Percentiles rank a stretch among this genome's conserved stretches.
Conservation (phyloP, 345 rosid genomes). For the Kernera saxatilis region DNA sequence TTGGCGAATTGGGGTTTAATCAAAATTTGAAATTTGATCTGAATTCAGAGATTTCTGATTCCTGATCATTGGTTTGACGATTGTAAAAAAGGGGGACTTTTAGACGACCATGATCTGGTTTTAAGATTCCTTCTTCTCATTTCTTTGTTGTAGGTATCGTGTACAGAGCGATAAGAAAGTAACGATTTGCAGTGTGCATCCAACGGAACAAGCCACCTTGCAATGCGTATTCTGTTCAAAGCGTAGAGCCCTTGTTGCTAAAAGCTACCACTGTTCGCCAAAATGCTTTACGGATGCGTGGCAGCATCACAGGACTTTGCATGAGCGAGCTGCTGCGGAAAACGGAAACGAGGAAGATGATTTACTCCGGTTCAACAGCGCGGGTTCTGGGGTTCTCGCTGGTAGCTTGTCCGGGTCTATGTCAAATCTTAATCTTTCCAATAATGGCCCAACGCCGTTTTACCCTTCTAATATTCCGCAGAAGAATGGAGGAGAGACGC, state of each 20-base stretch:
- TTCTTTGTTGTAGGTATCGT: slow-evolving; percentile 58
- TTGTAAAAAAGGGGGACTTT: not conserved
- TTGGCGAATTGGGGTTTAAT: slow-evolving; percentile 5
- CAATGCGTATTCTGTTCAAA: slow-evolving; percentile 93
- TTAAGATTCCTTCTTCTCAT: not conserved
- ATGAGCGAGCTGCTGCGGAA: slow-evolving; percentile 91
- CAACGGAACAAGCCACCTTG: slow-evolving; percentile 86
- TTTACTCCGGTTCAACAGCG: slow-evolving; percentile 57
- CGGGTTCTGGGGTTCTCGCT: slow-evolving; percentile 59
- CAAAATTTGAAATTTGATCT: not conserved
- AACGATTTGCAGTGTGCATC: slow-evolving; percentile 87
- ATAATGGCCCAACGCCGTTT: slow-evolving; percentile 65
- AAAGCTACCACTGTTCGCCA: slow-evolving; percentile 91
- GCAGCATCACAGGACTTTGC: slow-evolving; percentile 95
- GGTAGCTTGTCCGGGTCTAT: slow-evolving; percentile 62
- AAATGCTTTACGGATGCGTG: slow-evolving; percentile 96
- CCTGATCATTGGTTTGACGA: not conserved
- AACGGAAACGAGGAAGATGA: slow-evolving; percentile 93
- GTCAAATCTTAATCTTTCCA: slow-evolving; percentile 50
- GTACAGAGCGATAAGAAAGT: slow-evolving; percentile 93
- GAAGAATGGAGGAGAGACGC: slow-evolving; percentile 72
- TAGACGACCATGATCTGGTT: not conserved
- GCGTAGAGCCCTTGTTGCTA: slow-evolving; percentile 67
- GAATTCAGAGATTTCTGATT: not conserved
- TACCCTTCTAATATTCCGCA: slow-evolving; percentile 71